These are phyloP conservation scores for Penicillium sp. DNA, from an alignment of 2,329 filamentous ascomycete genomes.

Conservation along the genomic window DNA sequence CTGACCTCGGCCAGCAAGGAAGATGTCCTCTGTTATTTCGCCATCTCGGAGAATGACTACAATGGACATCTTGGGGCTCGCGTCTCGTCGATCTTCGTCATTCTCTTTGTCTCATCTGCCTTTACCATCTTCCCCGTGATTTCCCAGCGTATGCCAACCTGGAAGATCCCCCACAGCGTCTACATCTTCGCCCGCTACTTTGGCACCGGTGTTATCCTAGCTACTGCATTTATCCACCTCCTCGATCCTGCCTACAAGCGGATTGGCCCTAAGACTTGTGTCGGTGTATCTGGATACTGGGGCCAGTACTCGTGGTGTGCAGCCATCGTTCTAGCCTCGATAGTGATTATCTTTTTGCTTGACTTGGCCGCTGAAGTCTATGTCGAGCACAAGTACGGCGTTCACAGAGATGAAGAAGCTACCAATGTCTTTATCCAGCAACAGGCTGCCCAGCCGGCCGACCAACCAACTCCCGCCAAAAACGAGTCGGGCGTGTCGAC, in stretches of 20 bases:
- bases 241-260: conserved; percentile 48
- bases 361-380: conserved; percentile 26
- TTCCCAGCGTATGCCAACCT: conserved; percentile 38
- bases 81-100: conserved; percentile 49
- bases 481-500: conserved; percentile 4
- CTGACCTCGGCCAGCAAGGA: conserved; percentile 44
- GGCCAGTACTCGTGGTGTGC: conserved; percentile 55
- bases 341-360: conserved; percentile 50
- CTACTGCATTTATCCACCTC: conserved; percentile 52
- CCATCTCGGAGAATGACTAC: conserved; percentile 52
- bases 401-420: conserved; percentile 20
- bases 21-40: conserved; percentile 55
- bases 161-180: conserved; percentile 45
- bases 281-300: conserved; percentile 57
- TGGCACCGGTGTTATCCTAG: conserved; percentile 50
- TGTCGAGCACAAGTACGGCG: conserved; percentile 25
- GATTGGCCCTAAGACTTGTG: conserved; percentile 51
- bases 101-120: conserved; percentile 42
- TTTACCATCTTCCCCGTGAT: conserved; percentile 51
- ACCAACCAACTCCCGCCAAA: conserved; percentile 6
- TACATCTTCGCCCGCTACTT: conserved; percentile 54
- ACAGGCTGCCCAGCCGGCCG: neutral
- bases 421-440: neutral
- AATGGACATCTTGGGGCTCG: conserved; percentile 51
- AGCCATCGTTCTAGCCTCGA: conserved; percentile 52